Evolutionary conservation across 176 grass and related monocot genomes (phyloP), one percentile per base, ranked within the genome.

Genomic region (Oropetium thomaeum): DNA sequence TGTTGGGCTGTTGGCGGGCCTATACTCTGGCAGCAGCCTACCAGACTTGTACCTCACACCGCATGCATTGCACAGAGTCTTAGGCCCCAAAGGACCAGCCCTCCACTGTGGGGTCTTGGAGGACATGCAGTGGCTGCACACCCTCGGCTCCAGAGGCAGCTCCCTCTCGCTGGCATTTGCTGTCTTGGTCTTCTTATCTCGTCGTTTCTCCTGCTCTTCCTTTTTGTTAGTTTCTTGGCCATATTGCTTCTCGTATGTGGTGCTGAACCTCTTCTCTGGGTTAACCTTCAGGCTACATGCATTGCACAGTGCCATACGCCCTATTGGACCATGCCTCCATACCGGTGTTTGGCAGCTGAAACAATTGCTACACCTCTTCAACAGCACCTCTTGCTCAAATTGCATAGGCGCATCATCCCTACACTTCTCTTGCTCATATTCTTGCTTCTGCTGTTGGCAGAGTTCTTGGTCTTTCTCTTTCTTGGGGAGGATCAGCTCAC

Each of bases 1-100:
- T 68, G 96, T 95, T 10, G 96, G 91, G 79, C 96, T 99, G 69
- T 99, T 99, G 53, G 87, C 96, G 0, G 96, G 96, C 28, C 96
- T 83, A 65, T 99, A 99, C 82, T 99, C 96, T 0, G 96, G 96
- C 14, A 95, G 85, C 74, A 99, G 76, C 73, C 96, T 90, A 31
- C 91, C 91, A 2, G 91, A 90, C 81, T 93, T 93, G 78, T 59
- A 93, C 75, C 91, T 85, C 69, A 93, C 91, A 0, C 91, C 91
- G 19, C 91, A 93, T 19, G 91, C 91, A 15, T 93, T 93, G 87
- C 91, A 93, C 20, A 93, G 84, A 20, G 78, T 93, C 79, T 93
- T 93, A 64, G 91, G 87, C 16, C 91, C 91, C 82, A 85, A 39
- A 19, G 91, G 91, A 43, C 91, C 91, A 0, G 81, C 14, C 70